Base-by-base conservation (phyloP, 140 eudicot genomes). In the Senecio squalidus region DNA sequence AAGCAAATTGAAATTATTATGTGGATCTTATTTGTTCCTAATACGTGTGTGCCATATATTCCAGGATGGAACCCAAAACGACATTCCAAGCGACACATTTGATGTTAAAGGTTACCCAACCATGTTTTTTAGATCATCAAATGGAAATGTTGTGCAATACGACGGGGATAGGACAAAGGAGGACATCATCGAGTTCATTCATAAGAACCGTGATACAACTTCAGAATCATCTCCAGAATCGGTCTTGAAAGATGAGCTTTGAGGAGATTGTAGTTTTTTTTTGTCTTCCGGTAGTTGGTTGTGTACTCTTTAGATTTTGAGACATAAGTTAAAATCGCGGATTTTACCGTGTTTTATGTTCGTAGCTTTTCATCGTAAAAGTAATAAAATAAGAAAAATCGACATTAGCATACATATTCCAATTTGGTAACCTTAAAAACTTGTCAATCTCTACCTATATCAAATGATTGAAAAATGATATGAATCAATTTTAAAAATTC, bases 51-150 rank as follows among this genome's bases (percentile, higher is more conserved):
- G 16, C 0, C 31, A 15, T 56, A 11, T 53, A 45, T 53, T n/a
- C 1, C 66, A 86, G 95, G 96, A 87, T 44, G 94, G 89, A 62
- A 83, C 89, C 1, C 76, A 83, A 65, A 87, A 87, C 25, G 96
- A 87, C 71, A 50, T 81, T 66, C 82, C 82, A 26, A 66, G 67
- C 3, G 89, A 78, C 25, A 44, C 40, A 58, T 80, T 87, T 46
- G 79, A 80, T 1, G 80, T 87, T 52, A 55, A 73, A 66, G 96
- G 94, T 24, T 83, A 31, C 80, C 96, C 96, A n/a, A 83, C 89
- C 1, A 0, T 87, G 21, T 83, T 64, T 82, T 83, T 83, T 16
- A 78, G 39, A 47, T 68, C 84, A 2, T 66, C 86, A 50, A 45
- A 53, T 27, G 94, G 89, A 49, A 73, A 68, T 14, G 17, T 62